Conservation (phyloP, 2,329 filamentous ascomycete genomes). For the Bipolaris bicolor region DNA sequence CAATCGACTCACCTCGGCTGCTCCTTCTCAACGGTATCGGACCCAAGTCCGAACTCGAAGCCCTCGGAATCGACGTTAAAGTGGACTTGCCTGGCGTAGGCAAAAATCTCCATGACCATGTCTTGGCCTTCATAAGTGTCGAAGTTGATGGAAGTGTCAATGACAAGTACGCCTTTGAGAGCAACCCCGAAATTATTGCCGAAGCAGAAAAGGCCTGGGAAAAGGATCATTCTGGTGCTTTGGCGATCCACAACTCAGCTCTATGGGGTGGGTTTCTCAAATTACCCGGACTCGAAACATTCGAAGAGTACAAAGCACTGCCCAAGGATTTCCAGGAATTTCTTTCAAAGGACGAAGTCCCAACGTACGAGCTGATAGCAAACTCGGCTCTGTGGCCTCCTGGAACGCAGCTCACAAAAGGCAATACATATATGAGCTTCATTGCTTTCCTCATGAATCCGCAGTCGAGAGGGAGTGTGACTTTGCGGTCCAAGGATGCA, state of each 20-base stretch:
- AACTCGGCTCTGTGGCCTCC: slow-evolving; percentile 34
- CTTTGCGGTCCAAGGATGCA: slow-evolving; percentile 60
- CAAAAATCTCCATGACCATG: slow-evolving; percentile 55
- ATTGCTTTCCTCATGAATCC: slow-evolving; percentile 57
- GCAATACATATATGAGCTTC: slow-evolving; percentile 43
- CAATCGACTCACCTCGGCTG: slow-evolving; percentile 48
- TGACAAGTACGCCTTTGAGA: slow-evolving; percentile 51
- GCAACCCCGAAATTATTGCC: slow-evolving; percentile 39
- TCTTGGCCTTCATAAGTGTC: slow-evolving; percentile 55
- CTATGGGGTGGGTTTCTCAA: slow-evolving; percentile 63
- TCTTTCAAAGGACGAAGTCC: slow-evolving; percentile 59
- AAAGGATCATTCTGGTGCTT: slow-evolving; percentile 41
- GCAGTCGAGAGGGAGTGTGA: slow-evolving; percentile 60
- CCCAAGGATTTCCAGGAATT: slow-evolving; percentile 53
- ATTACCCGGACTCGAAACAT: slow-evolving; percentile 50
- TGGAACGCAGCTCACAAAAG: slow-evolving; percentile 32
- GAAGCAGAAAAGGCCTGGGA: slow-evolving; percentile 55
- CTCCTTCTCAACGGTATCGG: slow-evolving; percentile 59
- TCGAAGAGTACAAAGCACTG: slow-evolving; percentile 54
- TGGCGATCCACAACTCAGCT: slow-evolving; percentile 51
- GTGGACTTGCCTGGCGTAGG: slow-evolving; percentile 53
- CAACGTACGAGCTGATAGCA: slow-evolving; percentile 62
- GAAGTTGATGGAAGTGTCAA: slow-evolving; percentile 46
- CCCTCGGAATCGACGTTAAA: slow-evolving; percentile 51
- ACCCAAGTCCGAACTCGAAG: slow-evolving; percentile 50